Percentiles rank a stretch among this genome's conserved stretches.
Conservation (phyloP, 352 stramenopile genomes). For the Phytophthora ohioensis region DNA sequence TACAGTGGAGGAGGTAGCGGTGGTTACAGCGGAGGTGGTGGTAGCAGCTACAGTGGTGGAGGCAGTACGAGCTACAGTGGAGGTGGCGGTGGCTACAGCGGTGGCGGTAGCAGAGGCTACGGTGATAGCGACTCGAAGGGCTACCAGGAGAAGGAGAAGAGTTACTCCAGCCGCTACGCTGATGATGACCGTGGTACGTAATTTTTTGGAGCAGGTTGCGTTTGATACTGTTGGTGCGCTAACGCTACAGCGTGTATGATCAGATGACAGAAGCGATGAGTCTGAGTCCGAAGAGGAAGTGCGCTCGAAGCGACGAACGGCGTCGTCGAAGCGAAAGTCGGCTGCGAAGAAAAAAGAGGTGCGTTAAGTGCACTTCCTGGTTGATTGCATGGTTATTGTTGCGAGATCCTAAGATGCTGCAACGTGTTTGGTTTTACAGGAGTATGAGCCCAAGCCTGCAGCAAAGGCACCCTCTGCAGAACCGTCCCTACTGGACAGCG, state of each 20-base stretch:
- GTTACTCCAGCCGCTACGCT: conserved; percentile 77
- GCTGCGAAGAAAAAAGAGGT: conserved; percentile 84
- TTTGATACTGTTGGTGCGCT: not conserved
- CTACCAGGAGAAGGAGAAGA: conserved; percentile 70
- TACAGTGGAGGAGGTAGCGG: conserved; percentile 49
- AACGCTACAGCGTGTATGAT: conserved; percentile 2
- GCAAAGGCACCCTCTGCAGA: conserved; percentile 68
- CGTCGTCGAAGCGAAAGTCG: conserved; percentile 68
- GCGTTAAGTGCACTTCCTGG: not conserved
- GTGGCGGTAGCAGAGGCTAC: conserved; percentile 49
- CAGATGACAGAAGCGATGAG: conserved; percentile 68
- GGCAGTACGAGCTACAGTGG: conserved; percentile 51
- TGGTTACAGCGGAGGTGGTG: conserved; percentile 47
- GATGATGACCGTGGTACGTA: conserved; percentile 56
- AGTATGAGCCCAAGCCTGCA: conserved; percentile 44
- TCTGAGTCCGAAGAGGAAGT: conserved; percentile 82
- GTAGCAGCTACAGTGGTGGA: conserved; percentile 50
- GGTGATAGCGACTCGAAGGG: conserved; percentile 55
- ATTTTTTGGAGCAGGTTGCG: not conserved
- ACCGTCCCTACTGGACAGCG: conserved; percentile 77
- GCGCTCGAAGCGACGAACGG: conserved; percentile 61
- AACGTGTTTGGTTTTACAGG: conserved; percentile 31
- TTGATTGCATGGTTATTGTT: not conserved
- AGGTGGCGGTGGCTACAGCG: conserved; percentile 45
- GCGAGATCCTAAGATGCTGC: conserved; percentile 4